These are phyloP conservation scores for Hapsidospora chrysogenum DNA, from an alignment of 495 filamentous ascomycete genomes.

Conservation along the genomic window DNA sequence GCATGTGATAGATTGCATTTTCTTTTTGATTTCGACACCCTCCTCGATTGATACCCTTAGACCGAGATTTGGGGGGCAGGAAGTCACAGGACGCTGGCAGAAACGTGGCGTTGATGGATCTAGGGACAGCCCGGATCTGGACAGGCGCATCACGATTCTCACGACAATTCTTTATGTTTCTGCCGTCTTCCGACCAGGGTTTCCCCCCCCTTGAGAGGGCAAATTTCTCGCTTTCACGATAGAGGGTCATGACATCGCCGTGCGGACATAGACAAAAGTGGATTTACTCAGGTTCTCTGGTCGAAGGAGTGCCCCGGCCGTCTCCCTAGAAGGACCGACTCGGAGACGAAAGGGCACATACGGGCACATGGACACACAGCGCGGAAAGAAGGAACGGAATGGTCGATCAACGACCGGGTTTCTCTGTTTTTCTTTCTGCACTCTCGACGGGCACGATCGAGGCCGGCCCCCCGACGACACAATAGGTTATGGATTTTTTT, in stretches of 20 bases:
- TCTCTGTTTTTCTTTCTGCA: no score
- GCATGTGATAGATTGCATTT: conserved; percentile 7
- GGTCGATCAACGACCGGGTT: no score
- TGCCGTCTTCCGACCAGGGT: conserved; percentile 22
- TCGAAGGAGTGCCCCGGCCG: conserved; percentile 6
- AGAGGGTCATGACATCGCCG: conserved; percentile 23
- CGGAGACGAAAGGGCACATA: no score
- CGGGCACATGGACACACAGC: no score
- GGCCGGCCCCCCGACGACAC: no score
- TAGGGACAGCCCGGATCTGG: conserved; percentile 13
- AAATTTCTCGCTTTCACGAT: conserved; percentile 20
- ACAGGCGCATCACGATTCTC: conserved; percentile 18
- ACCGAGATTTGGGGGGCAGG: conserved; percentile 7
- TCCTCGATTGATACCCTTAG: conserved; percentile 24
- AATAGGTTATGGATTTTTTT: no score
- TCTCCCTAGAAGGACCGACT: not conserved
- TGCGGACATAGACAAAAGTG: conserved; percentile 42
- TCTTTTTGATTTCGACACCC: conserved; percentile 6
- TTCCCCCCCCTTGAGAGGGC: conserved; percentile 13
- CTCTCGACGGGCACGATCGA: no score
- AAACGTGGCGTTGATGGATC: conserved; percentile 9
- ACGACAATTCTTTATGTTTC: conserved; percentile 11
- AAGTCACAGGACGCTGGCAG: conserved; percentile 9
- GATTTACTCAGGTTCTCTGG: conserved; percentile 35
- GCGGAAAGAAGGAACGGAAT: no score